Conservation (phyloP, 176 grass and related monocot species). For the Thinopyrum elongatum region DNA sequence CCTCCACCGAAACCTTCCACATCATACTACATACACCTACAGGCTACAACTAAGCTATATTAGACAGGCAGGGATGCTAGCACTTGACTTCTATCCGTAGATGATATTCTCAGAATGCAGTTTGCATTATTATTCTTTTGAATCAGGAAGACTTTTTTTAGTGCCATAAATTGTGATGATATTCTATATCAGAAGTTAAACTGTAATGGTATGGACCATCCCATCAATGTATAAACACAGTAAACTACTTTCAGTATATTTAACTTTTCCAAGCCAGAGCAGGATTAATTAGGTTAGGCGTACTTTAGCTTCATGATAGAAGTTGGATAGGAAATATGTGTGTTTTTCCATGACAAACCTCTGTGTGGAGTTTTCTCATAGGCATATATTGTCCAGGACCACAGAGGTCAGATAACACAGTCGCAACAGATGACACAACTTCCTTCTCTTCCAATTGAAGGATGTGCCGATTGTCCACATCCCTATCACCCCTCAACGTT, state of each 20-base stretch:
- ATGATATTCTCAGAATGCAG: background rate
- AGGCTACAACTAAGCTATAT: background rate
- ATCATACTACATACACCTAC: background rate
- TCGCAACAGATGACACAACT: slow-evolving; percentile 79
- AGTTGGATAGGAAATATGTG: slow-evolving; percentile 12
- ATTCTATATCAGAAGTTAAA: background rate
- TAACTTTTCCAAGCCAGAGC: background rate
- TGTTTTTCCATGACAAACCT: slow-evolving; percentile 56
- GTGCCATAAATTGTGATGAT: slow-evolving; percentile 1
- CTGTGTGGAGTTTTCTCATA: slow-evolving; percentile 76
- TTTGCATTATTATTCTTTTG: background rate
- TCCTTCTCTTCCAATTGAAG: slow-evolving; percentile 88
- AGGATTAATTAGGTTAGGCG: background rate
- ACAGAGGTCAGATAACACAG: slow-evolving; percentile 79
- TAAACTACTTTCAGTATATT: background rate
- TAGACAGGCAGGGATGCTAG: background rate
- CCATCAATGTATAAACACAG: background rate
- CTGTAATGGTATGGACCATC: background rate
- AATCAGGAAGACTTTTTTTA: background rate
- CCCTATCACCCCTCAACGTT: slow-evolving; percentile 67
- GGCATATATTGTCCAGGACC: slow-evolving; percentile 86
- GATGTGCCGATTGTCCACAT: slow-evolving; percentile 69
- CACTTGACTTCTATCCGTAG: background rate
- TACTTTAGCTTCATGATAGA: background rate
- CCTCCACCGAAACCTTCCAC: no score